These are phyloP conservation scores for Agapanthus africanus DNA, from an alignment of 106 monocot genomes.

Conservation along the genomic window DNA sequence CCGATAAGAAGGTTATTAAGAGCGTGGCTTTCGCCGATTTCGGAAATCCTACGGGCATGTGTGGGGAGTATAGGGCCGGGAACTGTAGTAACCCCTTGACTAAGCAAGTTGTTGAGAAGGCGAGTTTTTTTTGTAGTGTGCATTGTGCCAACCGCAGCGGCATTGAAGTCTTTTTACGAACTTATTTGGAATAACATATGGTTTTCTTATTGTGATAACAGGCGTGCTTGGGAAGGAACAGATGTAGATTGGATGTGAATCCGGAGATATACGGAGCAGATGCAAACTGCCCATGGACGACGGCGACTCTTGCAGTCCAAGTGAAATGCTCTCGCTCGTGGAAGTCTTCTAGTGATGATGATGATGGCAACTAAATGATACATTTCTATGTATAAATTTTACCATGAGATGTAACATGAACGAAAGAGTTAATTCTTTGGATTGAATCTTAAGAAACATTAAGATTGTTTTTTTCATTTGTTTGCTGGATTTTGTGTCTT, in stretches of 20 bases:
- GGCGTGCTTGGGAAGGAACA: constrained; percentile 39
- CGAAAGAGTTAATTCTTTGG: too few relatives aligned
- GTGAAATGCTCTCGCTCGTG: constrained; percentile 8
- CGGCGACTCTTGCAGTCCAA: constrained; percentile 41
- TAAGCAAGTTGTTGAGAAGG: constrained; percentile 56
- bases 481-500: too few relatives aligned
- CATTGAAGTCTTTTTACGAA: neutral
- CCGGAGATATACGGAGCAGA: constrained; percentile 28
- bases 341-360: too few relatives aligned
- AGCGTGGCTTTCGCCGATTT: constrained; percentile 46
- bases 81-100: constrained; percentile 49
- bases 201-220: constrained; percentile 9
- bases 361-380: too few relatives aligned
- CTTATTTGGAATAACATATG: too few relatives aligned
- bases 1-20: constrained; percentile 42
- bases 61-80: constrained; percentile 55
- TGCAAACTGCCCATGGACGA: constrained; percentile 18
- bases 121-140: neutral
- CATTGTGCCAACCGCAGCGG: neutral
- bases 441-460: too few relatives aligned
- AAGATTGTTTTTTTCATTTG: too few relatives aligned
- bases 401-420: too few relatives aligned
- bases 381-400: too few relatives aligned
- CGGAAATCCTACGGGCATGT: constrained; percentile 36
- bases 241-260: constrained; percentile 26